These are phyloP conservation scores for Salvia splendens DNA, from an alignment of 257 asterid genomes.

Conservation along the genomic window DNA sequence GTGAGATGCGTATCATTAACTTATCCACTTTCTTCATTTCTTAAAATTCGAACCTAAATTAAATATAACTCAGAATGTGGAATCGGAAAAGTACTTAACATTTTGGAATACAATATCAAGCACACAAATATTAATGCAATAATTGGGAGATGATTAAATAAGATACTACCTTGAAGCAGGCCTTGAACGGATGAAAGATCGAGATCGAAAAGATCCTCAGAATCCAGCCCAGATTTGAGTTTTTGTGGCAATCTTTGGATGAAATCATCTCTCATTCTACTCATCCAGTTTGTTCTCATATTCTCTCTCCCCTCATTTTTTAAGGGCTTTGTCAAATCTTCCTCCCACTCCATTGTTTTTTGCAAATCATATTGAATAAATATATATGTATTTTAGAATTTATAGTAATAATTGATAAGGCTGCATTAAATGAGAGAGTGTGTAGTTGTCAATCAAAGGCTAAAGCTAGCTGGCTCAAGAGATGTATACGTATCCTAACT, in stretches of 20 bases:
- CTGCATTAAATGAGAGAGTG: slow-evolving; percentile 10
- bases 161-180: slow-evolving; percentile 40
- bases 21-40: too few relatives aligned
- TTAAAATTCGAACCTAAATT: too few relatives aligned
- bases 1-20: too few relatives aligned
- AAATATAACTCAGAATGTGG: too few relatives aligned
- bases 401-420: background rate
- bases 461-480: background rate
- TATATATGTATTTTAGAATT: background rate
- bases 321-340: slow-evolving; percentile 35
- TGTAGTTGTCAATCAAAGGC: background rate
- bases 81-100: too few relatives aligned
- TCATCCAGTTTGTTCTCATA: slow-evolving; percentile 30
- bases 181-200: slow-evolving; percentile 40
- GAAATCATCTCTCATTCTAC: slow-evolving; percentile 42
- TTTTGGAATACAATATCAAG: too few relatives aligned
- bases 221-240: slow-evolving; percentile 40
- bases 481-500: background rate
- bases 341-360: slow-evolving; percentile 26
- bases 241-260: slow-evolving; percentile 45
- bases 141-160: too few relatives aligned
- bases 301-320: background rate
- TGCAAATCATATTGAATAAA: background rate
- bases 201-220: slow-evolving; percentile 35
- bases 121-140: too few relatives aligned